Evolutionary conservation across 2,329 filamentous ascomycete species (phyloP), one percentile per base, ranked within the genome.

Genomic region (Pseudogymnoascus sp.): DNA sequence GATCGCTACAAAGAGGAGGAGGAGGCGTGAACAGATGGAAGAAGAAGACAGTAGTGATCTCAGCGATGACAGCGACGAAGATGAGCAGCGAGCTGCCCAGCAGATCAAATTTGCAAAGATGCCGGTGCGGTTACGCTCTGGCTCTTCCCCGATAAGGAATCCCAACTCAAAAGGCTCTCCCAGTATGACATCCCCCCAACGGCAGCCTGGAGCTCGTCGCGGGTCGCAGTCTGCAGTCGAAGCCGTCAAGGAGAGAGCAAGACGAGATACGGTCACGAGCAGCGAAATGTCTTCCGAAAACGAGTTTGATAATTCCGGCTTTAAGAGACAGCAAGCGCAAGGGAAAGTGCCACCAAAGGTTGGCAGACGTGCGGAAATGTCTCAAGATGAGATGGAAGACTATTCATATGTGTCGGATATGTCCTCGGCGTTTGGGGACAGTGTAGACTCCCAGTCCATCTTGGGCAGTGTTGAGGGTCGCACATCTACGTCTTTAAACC

Each of bases 51-150:
- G 90, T 74, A 93, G 89, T 71, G 90, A 93, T 70, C 77, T 93
- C 62, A 92, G 87, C 72, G 90, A 95, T 70, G 89, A 93, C 68
- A 93, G 89, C 69, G 90, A 95, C 61, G 89, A 92, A 61, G 80
- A 83, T 1, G 88, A 91, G 63, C 82, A 86, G 66, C 76, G 89
- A 62, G 88, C 90, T 50, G 88, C 89, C 2, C 91, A 96, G 73
- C 91, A 96, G 74, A 96, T 97, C 74, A 93, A 93, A 72, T 99
- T 99, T 75, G 86, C 89, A 59, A 97, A 97, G 76, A 93, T 97
- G 90, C 93, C 95, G 1, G 83, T 96, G 47, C 85, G 93, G 31
- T 86, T 86, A 68, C 86, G 93, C 63, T 90, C 93, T 26, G 93
- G 91, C 10, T 97, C 93, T 0, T 97, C 93, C 59, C 93, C 93